phyloP scores from a whole-genome alignment of 2,329 filamentous ascomycete species.

The Sarocladium brachiariae region DNA sequence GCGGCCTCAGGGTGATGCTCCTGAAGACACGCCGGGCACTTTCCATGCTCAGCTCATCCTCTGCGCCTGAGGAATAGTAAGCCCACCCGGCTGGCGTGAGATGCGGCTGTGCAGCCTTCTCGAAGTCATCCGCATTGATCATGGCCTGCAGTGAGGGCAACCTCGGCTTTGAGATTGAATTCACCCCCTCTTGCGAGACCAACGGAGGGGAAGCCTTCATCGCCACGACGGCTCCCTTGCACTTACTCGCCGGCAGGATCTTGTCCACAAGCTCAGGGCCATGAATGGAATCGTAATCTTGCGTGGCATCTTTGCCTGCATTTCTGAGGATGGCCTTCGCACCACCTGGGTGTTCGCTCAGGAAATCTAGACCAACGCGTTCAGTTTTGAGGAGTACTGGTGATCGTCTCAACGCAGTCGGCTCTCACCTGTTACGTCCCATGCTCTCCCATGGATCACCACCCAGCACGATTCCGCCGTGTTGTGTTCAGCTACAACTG shows the following conservation, averaged over 20 bases:
- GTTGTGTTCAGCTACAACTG: conserved; percentile 15
- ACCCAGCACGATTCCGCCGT: conserved; percentile 16
- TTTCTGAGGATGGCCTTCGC: conserved; percentile 24
- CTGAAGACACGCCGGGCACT: conserved; percentile 69
- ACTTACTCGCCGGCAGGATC: conserved; percentile 19
- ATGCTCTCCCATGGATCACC: conserved; percentile 16
- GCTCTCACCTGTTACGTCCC: conserved; percentile 15
- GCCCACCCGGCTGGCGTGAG: conserved; percentile 25
- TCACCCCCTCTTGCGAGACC: too few species aligned
- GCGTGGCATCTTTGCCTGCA: conserved; percentile 27
- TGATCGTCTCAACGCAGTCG: too few species aligned
- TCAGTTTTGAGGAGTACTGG: background rate
- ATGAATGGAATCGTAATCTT: conserved; percentile 27
- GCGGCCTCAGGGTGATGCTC: conserved; percentile 69
- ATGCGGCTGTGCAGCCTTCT: conserved; percentile 24
- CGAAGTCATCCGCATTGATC: conserved; percentile 31
- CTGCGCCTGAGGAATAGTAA: conserved; percentile 78
- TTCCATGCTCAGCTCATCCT: conserved; percentile 69
- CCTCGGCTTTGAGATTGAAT: too few species aligned
- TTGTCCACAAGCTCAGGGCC: conserved; percentile 22
- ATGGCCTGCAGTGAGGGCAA: conserved; percentile 22
- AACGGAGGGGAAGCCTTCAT: too few species aligned
- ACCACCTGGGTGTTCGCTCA: conserved; percentile 26
- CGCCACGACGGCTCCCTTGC: conserved; percentile 21
- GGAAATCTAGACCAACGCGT: conserved; percentile 19